phyloP scores from a whole-genome alignment of 495 filamentous ascomycete genomes.

The Ramalina intermedia region DNA sequence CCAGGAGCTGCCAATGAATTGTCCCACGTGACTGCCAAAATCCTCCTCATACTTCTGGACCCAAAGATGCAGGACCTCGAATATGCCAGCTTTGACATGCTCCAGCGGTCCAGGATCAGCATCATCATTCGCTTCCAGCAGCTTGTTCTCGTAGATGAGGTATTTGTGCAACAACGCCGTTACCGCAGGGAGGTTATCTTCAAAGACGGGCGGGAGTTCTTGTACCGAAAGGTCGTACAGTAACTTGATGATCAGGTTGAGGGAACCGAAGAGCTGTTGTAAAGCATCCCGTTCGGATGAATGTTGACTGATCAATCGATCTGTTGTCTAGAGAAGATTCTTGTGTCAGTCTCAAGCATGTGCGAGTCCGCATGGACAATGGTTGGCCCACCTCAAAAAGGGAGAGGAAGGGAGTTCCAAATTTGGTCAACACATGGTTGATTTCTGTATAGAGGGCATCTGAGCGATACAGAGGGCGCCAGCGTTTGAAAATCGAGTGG shows the following conservation, averaged over 20 bases:
- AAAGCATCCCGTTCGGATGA: conserved; percentile 57
- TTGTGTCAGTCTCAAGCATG: neutral
- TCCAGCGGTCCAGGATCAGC: conserved; percentile 74
- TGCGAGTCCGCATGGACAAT: no score
- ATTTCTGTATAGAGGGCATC: conserved; percentile 87
- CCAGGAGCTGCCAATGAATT: conserved; percentile 84
- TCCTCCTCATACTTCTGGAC: conserved; percentile 89
- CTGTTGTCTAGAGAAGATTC: conserved; percentile 42
- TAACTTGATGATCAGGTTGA: conserved; percentile 77
- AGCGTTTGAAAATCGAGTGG: conserved; percentile 93
- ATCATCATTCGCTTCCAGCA: conserved; percentile 72
- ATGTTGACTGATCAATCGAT: conserved; percentile 61
- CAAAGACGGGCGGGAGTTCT: conserved; percentile 86
- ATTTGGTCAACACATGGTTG: conserved; percentile 77
- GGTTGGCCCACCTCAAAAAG: conserved; percentile 48
- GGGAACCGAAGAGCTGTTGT: conserved; percentile 59
- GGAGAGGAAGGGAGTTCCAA: conserved; percentile 64
- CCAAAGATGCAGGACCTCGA: conserved; percentile 73
- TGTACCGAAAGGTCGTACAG: conserved; percentile 94
- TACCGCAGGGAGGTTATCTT: conserved; percentile 65
- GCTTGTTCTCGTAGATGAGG: conserved; percentile 69
- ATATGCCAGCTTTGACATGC: conserved; percentile 78
- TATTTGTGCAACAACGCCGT: conserved; percentile 79
- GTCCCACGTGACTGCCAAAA: conserved; percentile 59
- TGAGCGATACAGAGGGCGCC: conserved; percentile 83